Percentiles rank a stretch among this genome's conserved stretches.
Evolutionary conservation across 805 yeast genomes (phyloP).

Genomic region (Wickerhamomyces silvicola): DNA sequence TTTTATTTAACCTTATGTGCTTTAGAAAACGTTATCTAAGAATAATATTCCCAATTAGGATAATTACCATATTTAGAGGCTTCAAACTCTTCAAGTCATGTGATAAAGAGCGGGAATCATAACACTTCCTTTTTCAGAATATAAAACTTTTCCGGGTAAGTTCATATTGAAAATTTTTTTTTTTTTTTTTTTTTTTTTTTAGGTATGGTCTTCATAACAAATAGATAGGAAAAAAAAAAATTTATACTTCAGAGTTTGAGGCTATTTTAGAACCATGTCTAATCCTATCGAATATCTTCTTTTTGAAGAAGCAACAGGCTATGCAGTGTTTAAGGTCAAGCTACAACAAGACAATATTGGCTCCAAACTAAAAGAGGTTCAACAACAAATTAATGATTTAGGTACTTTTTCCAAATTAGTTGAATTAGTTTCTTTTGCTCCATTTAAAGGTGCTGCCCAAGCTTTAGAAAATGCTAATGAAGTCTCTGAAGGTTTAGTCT

Average conservation of each 20-base stretch:
- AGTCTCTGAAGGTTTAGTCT: conserved; percentile 92
- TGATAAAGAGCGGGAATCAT: no score
- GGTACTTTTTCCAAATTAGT: conserved; percentile 86
- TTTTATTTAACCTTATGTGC: no score
- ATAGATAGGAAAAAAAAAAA: background rate
- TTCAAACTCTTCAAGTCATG: no score
- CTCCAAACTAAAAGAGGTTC: conserved; percentile 87
- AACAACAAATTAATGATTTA: conserved; percentile 80
- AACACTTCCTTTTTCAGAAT: no score
- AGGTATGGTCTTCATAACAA: no score
- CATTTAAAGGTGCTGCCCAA: conserved; percentile 99
- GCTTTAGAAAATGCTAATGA: conserved; percentile 98
- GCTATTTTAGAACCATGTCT: conserved; percentile 28
- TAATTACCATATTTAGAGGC: no score
- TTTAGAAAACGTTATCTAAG: no score
- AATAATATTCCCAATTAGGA: no score
- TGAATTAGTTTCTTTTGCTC: conserved; percentile 92
- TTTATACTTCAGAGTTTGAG: background rate
- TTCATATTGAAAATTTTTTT: no score
- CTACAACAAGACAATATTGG: conserved; percentile 94
- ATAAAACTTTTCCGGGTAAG: no score
- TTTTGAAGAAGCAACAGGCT: conserved; percentile 98
- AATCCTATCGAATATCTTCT: conserved; percentile 84
- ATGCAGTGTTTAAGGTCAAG: conserved; percentile 90
- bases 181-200: no score